A percentile compares a stretch with the other conserved stretches of the same genome.
These are phyloP conservation scores for Boletus rubropictus DNA, from an alignment of 768 basidiomycete genomes.

Conservation along the genomic window DNA sequence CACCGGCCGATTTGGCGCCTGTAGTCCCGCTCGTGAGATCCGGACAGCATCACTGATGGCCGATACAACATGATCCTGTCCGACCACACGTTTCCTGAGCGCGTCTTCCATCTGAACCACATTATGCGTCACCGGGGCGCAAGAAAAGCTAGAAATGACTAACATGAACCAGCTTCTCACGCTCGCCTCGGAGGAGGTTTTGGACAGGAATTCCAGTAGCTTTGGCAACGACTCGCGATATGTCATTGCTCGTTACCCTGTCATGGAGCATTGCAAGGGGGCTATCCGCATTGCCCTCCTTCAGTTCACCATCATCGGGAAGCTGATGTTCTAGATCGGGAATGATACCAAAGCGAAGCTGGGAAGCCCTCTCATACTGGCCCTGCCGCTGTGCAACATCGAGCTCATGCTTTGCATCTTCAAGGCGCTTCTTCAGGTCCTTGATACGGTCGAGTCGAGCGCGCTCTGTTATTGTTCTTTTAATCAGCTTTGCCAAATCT, in stretches of 20 bases:
- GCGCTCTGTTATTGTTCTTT: slow-evolving; percentile 44
- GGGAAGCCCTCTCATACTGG: slow-evolving; percentile 77
- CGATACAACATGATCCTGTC: slow-evolving; percentile 83
- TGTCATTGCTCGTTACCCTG: slow-evolving; percentile 83
- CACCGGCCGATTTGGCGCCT: slow-evolving; percentile 83
- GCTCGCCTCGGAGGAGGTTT: slow-evolving; percentile 82
- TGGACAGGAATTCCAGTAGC: slow-evolving; percentile 89
- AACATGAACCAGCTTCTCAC: slow-evolving; percentile 85
- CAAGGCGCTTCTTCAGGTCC: slow-evolving; percentile 65
- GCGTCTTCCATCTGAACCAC: slow-evolving; percentile 75
- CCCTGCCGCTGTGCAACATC: slow-evolving; percentile 88
- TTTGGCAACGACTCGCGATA: slow-evolving; percentile 81
- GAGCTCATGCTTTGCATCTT: slow-evolving; percentile 78
- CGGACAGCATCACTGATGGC: slow-evolving; percentile 88
- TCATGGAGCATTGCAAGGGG: slow-evolving; percentile 73
- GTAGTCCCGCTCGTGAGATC: slow-evolving; percentile 86
- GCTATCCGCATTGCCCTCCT: slow-evolving; percentile 36
- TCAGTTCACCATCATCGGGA: slow-evolving; percentile 45
- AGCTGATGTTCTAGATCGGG: slow-evolving; percentile 73
- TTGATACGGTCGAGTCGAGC: slow-evolving; percentile 64
- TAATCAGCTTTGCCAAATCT: background rate
- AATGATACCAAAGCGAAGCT: slow-evolving; percentile 79
- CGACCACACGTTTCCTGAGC: slow-evolving; percentile 70
- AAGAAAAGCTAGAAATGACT: slow-evolving; percentile 23
- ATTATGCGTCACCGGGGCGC: background rate